Base-by-base conservation (phyloP, 2,329 filamentous ascomycete genomes). In the Sporothrix luriei region DNA sequence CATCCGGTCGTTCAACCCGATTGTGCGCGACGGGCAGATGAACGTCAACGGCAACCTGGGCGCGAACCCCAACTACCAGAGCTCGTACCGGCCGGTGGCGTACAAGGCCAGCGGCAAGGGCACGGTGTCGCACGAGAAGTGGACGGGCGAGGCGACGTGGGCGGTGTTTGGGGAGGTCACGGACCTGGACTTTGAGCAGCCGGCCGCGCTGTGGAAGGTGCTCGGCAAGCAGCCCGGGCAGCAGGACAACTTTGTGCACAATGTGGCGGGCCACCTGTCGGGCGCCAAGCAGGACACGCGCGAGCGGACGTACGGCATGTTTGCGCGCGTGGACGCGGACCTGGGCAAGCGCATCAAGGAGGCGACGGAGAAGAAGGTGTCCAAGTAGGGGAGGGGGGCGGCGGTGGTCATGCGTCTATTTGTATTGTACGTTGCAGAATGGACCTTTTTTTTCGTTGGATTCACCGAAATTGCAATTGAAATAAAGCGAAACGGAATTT, bases 11-110 rank as follows among this genome's bases (percentile, higher is more conserved):
- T 83, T 86, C 83, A 83, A 90, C 74, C 90, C 90, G 73, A 91
- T 88, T 82, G 90, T 92, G 78, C 87, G 91, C 72, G 90, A 93
- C 75, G 91, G 91, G 19, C 76, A 78, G 71, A 93, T 92, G 89
- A 85, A 88, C 70, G 82, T 87, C 76, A 90, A 92, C 79, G 82
- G 81, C 69, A 89, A 89, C 79, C 87, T 88, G 74, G 87, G 86
- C 66, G 80, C 81, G 29, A 84, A 88, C 75, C 85, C 86, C 11
- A 87, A 86, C 78, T 90, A 89, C 74, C 80, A 82, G 24, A 83
- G 82, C 51, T 82, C 82, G 33, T 85, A 83, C 78, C 81, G 82
- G 24, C 75, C 76, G 9, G 69, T 85, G 66, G 79, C 79, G 10
- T 84, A 83, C 77, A 40, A 59, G 72, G 70, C 80, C 49, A 78